Base-by-base conservation (phyloP, 2,329 filamentous ascomycete species). In the Fonsecaea erecta region DNA sequence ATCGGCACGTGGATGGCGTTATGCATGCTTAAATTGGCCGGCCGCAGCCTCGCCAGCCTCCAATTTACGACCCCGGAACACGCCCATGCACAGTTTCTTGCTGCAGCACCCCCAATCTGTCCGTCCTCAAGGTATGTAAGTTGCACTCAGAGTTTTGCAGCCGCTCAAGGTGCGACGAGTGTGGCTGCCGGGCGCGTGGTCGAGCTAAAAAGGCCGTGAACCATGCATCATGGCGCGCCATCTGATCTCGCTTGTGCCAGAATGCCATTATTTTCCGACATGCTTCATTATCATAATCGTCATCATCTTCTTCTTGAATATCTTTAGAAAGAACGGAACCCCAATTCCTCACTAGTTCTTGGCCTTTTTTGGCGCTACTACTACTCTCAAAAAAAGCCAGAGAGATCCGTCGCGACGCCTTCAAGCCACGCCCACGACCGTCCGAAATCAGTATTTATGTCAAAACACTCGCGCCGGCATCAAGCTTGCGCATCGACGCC, bases 41-140 rank as follows among this genome's bases (percentile, higher is more conserved):
- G 18, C 43, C 43, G 21, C 43, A 48, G 43, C 43, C 43, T 48
- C 43, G 43, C 24, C 43, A 24, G 43, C 43, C 43, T 48, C 43
- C 43, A 48, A 48, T 48, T 48, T 48, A 24, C 18, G 5, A 48
- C 43, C 43, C 18, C 21, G 43, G 43, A 40, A 2, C 32, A 34
- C 3, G 16, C 16, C 37, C 14, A 40, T 40, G 16, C 16, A n/a
- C n/a, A 40, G 14, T n/a, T n/a, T 40, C 16, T 40, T 40, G 37
- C 37, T n/a, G n/a, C n/a, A n/a, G 18, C 37, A 18, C 14, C 6
- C 14, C 14, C 18, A 40, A 40, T 24, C 28, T 30, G 28, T 30
- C 28, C 28, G 28, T 30, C 28, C 28, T 3, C 43, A 12, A 24
- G 7, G 21, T 24, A 30, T 3, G 28, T 4, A 30, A 30, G 21